These are phyloP conservation scores for Pinus taeda DNA, from an alignment of 75 land plant genomes.

Conservation along the genomic window DNA sequence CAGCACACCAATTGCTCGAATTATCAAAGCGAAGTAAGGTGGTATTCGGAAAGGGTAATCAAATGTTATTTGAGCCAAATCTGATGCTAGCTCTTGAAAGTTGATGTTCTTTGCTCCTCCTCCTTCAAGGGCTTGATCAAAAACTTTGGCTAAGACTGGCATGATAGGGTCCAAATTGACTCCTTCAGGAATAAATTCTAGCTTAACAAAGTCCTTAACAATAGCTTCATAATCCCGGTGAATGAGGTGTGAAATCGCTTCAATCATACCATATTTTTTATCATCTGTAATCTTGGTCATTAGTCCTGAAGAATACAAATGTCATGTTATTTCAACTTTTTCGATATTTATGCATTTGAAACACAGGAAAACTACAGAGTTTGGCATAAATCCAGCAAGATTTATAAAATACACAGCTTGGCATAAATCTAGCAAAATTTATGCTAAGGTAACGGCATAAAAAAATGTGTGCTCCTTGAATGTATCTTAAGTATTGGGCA, in stretches of 20 bases:
- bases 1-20: constrained; percentile 96
- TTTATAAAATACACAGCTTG: not conserved
- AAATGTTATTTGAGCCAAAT: constrained; percentile 98
- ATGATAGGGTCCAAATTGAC: constrained; percentile 94
- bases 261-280: constrained; percentile 99
- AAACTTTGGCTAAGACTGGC: constrained; percentile 97
- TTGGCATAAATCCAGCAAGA: not conserved
- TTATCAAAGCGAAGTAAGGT: constrained; percentile 98
- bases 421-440: not conserved
- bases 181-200: constrained; percentile 95
- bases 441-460: not conserved
- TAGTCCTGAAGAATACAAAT: constrained; percentile 59
- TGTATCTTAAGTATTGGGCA: not conserved
- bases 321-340: not conserved
- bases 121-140: constrained; percentile 99
- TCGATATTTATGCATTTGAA: not conserved
- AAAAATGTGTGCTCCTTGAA: not conserved
- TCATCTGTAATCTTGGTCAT: constrained; percentile 97
- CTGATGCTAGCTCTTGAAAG: constrained; percentile 98
- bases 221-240: constrained; percentile 98
- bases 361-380: constrained; percentile 10
- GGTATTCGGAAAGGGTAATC: constrained; percentile 99
- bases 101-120: constrained; percentile 99
- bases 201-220: constrained; percentile 95
- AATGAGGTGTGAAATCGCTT: constrained; percentile 98